A percentile compares a stretch with the other conserved stretches of the same genome.
Evolutionary conservation across 108 stramenopile species (phyloP).

Genomic region (Fragilaria radians): DNA sequence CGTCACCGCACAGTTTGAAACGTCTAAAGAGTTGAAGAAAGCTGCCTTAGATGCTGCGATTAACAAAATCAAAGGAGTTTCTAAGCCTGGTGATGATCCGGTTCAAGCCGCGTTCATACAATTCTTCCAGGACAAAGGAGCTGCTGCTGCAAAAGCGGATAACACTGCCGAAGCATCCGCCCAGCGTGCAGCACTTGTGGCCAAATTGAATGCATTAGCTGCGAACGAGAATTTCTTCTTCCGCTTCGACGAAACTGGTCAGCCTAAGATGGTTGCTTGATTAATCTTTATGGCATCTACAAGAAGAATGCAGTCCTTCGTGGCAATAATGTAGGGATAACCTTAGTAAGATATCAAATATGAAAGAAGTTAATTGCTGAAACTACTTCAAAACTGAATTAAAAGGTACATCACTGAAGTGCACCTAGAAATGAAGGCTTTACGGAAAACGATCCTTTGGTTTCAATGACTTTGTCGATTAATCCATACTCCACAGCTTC

Average conservation of each 20-base stretch:
- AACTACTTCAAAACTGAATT: neutral
- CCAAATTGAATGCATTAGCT: conserved; percentile 73
- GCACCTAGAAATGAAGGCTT: conserved; percentile 64
- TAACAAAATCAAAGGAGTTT: conserved; percentile 59
- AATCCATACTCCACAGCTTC: conserved; percentile 97
- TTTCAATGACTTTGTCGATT: conserved; percentile 88
- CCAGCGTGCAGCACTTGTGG: conserved; percentile 52
- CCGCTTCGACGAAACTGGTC: conserved; percentile 54
- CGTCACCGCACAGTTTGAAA: conserved; percentile 55
- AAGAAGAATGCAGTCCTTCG: no score
- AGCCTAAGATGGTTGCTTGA: conserved; percentile 69
- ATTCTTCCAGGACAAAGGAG: conserved; percentile 71
- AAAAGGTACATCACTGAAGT: neutral
- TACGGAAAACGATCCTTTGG: conserved; percentile 55
- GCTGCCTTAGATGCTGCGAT: conserved; percentile 65
- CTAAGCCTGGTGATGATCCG: conserved; percentile 41
- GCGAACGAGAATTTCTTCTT: conserved; percentile 75
- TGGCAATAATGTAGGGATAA: no score
- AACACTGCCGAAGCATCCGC: conserved; percentile 55
- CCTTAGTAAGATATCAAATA: no score
- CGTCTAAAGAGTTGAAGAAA: conserved; percentile 63
- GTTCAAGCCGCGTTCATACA: conserved; percentile 64
- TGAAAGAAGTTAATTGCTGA: neutral
- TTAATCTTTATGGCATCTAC: no score
- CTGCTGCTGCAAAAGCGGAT: conserved; percentile 55